Evolutionary conservation across 148 eudicot genomes (phyloP).

Genomic region (Chenopodium quinoa): DNA sequence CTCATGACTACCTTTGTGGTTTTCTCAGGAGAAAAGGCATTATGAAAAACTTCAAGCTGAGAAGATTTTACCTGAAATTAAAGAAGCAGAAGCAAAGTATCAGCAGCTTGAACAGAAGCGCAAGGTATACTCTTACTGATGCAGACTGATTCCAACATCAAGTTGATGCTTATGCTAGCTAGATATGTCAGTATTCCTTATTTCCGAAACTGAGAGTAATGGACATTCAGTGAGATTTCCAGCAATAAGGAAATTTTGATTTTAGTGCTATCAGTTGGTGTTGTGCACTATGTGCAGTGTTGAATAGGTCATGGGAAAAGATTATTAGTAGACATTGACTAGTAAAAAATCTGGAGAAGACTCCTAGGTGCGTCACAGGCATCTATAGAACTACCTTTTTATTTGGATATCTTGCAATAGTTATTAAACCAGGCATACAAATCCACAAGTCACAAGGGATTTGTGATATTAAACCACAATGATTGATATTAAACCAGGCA

Average conservation of each 20-base stretch:
- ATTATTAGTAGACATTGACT: not conserved
- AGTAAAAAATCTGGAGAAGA: not conserved
- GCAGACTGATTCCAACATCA: not conserved
- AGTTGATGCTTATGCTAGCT: slow-evolving; percentile 17
- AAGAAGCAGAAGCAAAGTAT: slow-evolving; percentile 51
- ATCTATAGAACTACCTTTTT: not conserved
- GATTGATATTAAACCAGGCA: not conserved
- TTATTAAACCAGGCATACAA: not conserved
- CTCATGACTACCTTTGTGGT: slow-evolving; percentile 5
- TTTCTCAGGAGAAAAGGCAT: slow-evolving; percentile 42
- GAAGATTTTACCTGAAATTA: slow-evolving; percentile 50
- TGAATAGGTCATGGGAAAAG: not conserved
- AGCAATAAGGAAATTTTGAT: not conserved
- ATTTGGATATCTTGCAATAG: not conserved
- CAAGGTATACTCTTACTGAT: slow-evolving; percentile 42
- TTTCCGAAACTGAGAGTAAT: not conserved
- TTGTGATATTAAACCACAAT: no score
- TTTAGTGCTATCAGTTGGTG: not conserved
- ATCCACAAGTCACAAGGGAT: not conserved
- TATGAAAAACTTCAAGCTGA: slow-evolving; percentile 27
- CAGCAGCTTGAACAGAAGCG: slow-evolving; percentile 55
- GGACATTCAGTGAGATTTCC: not conserved
- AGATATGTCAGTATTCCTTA: not conserved
- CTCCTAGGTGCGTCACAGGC: not conserved
- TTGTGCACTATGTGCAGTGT: not conserved